Conservation (phyloP, 306 rosid species). For the Trichosanthes cucumerina region DNA sequence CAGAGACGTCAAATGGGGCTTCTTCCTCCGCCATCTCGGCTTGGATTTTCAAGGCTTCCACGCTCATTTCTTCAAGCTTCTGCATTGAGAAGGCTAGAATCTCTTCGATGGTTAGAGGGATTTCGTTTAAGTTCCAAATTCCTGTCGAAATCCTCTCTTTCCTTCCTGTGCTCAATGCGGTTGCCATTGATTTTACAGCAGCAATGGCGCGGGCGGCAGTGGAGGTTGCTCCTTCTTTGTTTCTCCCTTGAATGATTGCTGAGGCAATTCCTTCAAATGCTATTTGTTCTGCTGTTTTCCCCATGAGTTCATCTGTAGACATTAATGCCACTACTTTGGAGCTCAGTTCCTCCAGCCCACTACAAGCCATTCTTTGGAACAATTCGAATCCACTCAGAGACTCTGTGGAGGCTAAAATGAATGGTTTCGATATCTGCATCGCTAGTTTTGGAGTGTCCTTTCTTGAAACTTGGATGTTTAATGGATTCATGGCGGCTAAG, state of each 20-base stretch:
- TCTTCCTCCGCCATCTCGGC: conserved; percentile 81
- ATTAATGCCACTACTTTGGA: conserved; percentile 41
- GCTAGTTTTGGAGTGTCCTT: conserved; percentile 76
- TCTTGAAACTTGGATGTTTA: conserved; percentile 33
- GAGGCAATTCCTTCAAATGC: conserved; percentile 96
- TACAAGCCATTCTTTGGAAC: conserved; percentile 59
- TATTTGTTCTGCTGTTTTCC: conserved; percentile 87
- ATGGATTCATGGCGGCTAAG: conserved; percentile 78
- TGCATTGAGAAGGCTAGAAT: conserved; percentile 62
- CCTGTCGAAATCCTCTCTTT: conserved; percentile 69
- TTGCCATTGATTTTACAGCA: conserved; percentile 50
- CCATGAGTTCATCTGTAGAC: conserved; percentile 72
- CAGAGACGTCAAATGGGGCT: conserved; percentile 78
- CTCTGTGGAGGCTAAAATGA: conserved; percentile 36
- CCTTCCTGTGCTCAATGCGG: conserved; percentile 55
- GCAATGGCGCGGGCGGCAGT: conserved; percentile 72
- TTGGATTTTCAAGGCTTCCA: conserved; percentile 74
- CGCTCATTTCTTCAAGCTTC: conserved; percentile 63
- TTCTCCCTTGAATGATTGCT: conserved; percentile 78
- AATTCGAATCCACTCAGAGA: conserved; percentile 61
- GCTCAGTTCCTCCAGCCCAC: conserved; percentile 58
- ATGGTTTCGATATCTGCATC: conserved; percentile 77
- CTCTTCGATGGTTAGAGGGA: conserved; percentile 43
- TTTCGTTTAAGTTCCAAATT: conserved; percentile 70
- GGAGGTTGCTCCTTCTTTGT: conserved; percentile 85